Evolutionary conservation across 2,329 filamentous ascomycete species (phyloP), one percentile per base, ranked within the genome.

Genomic region (Sordariomycetes sp.): DNA sequence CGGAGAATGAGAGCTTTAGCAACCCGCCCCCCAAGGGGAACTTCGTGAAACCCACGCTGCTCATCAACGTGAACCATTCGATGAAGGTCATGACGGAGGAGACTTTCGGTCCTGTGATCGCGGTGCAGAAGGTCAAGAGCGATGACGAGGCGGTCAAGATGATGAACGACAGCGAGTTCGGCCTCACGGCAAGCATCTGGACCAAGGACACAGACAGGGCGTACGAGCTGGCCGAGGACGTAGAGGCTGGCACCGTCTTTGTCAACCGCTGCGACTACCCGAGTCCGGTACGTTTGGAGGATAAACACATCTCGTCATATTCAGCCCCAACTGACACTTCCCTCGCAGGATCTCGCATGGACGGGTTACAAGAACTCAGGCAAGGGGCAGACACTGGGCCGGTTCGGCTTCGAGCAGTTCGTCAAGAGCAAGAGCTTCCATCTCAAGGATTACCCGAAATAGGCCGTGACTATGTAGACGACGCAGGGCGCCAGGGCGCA

Each of bases 321-420:
- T 16, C 15, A 31, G 4, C 11, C 15, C 21, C 14, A 28, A 28
- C 25, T 28, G 8, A 20, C 24, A 29, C 24, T 8, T 19, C n/a
- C n/a, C n/a, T n/a, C n/a, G 40, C 24, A 90, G 84, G 86, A 94
- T 58, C 74, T 94, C 45, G 86, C 87, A n/a, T 94, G 86, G 86
- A 92, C 88, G 3, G 90, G 90, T 9, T 95, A 87, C 87, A 96
- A 96, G 68, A 87, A 94, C 56, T 94, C 87, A 40, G 90, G 90
- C 43, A 88, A 85, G 58, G 90, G 90, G 16, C 82, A 88, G 47
- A 95, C 88, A 8, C 63, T 96, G 48, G 92, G 86, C 62, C 79
- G 68, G 47, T 94, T 88, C 51, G 90, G 90, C 9, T 96, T 93
- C 53, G 90, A 95, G 48, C 86, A 94, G 54, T 96, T 95, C 54